Percentiles rank a stretch among this genome's conserved stretches.
Conservation (phyloP, 1,284 basidiomycete genomes). For the Trichosporon sp. region DNA sequence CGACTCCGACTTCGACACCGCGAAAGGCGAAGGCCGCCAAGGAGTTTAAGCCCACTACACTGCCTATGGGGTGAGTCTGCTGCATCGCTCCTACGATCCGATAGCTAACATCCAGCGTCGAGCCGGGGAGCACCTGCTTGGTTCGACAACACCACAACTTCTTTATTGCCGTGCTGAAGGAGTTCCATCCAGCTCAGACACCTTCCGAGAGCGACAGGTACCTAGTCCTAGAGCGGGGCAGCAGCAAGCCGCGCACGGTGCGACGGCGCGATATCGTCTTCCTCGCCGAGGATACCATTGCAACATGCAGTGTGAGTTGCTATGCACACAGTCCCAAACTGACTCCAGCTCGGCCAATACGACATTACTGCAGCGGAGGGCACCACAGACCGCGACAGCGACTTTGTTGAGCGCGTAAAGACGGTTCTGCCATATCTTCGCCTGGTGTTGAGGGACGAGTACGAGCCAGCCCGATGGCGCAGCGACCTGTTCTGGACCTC, state of each 20-base stretch:
- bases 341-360: background rate
- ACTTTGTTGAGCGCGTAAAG: background rate
- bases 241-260: background rate
- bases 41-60: background rate
- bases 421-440: conserved; percentile 17
- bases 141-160: background rate
- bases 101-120: background rate
- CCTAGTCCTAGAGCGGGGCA: conserved; percentile 14
- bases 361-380: background rate
- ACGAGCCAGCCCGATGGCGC: conserved; percentile 29
- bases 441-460: conserved; percentile 23
- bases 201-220: conserved; percentile 17
- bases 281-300: conserved; percentile 22
- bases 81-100: background rate
- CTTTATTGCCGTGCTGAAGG: conserved; percentile 9
- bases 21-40: background rate
- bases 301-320: conserved; percentile 24
- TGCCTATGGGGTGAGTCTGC: background rate
- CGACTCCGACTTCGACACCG: background rate
- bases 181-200: conserved; percentile 15
- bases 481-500: conserved; percentile 26
- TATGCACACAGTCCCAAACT: background rate
- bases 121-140: conserved; percentile 2
- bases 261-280: conserved; percentile 18
- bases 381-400: background rate